Conservation (phyloP, 1,139 yeast genomes). For the Protomyces arabidopsidicola region DNA sequence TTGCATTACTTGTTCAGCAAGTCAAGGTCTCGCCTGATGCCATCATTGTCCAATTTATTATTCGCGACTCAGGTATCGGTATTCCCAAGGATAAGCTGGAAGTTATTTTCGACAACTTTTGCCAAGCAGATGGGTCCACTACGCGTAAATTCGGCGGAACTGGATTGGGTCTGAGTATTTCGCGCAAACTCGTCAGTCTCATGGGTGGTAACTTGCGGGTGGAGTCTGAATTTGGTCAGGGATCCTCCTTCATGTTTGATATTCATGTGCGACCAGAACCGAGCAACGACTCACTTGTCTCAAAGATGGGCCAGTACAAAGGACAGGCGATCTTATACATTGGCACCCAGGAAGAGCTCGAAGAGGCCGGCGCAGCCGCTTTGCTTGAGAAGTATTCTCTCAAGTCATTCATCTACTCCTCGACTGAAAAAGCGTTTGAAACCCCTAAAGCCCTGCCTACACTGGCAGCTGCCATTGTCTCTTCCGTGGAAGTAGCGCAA, state of each 20-base stretch:
- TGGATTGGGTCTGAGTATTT: conserved; percentile 57
- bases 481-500: conserved; percentile 69
- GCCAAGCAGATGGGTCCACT: conserved; percentile 60
- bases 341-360: conserved; percentile 57
- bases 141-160: conserved; percentile 56
- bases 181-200: conserved; percentile 53
- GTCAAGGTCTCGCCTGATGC: conserved; percentile 48
- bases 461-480: conserved; percentile 77
- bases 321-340: conserved; percentile 66
- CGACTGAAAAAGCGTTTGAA: conserved; percentile 42
- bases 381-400: conserved; percentile 47
- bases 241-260: conserved; percentile 50
- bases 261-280: conserved; percentile 55
- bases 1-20: conserved; percentile 43
- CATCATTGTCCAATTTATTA: conserved; percentile 61
- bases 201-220: conserved; percentile 56
- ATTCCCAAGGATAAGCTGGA: conserved; percentile 49
- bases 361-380: conserved; percentile 45
- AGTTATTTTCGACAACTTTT: conserved; percentile 55
- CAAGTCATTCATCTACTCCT: conserved; percentile 44
- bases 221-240: conserved; percentile 50
- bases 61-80: conserved; percentile 61
- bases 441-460: conserved; percentile 44
- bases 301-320: conserved; percentile 66
- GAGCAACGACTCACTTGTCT: conserved; percentile 70